These are phyloP conservation scores for Candida ortonii DNA, from an alignment of 805 yeast species.

Conservation along the genomic window DNA sequence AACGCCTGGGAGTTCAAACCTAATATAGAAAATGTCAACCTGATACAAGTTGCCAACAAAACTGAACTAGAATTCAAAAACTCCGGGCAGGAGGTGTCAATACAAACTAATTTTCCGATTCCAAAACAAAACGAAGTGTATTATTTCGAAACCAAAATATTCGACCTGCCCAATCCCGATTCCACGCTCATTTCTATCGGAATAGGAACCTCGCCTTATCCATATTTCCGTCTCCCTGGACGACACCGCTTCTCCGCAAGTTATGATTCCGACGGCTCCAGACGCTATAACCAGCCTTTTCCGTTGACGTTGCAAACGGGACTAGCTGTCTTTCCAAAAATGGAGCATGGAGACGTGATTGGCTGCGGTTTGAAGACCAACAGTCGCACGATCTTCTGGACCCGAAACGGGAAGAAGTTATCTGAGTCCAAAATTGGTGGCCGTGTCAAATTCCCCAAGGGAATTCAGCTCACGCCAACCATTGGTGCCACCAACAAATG, in stretches of 20 bases:
- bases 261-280: constrained; percentile 83
- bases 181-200: constrained; percentile 69
- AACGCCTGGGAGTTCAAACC: constrained; percentile 85
- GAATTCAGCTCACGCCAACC: constrained; percentile 76
- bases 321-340: constrained; percentile 51
- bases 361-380: constrained; percentile 87
- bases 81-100: constrained; percentile 45
- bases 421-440: constrained; percentile 81
- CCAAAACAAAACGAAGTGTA: constrained; percentile 82
- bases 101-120: constrained; percentile 80
- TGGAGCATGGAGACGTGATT: constrained; percentile 82
- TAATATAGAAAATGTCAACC: constrained; percentile 51
- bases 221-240: constrained; percentile 91
- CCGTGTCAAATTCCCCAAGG: constrained; percentile 67
- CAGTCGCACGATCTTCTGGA: constrained; percentile 85
- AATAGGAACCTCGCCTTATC: constrained; percentile 82
- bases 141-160: constrained; percentile 85
- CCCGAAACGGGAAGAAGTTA: constrained; percentile 88
- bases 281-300: constrained; percentile 81
- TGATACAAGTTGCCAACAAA: constrained; percentile 62
- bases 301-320: constrained; percentile 38
- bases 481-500: constrained; percentile 84
- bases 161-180: constrained; percentile 59
- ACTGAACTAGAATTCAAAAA: constrained; percentile 56
- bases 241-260: constrained; percentile 79